These are phyloP conservation scores for Ceratobasidium sp. DNA, from an alignment of 1,284 basidiomycete species.

Conservation along the genomic window DNA sequence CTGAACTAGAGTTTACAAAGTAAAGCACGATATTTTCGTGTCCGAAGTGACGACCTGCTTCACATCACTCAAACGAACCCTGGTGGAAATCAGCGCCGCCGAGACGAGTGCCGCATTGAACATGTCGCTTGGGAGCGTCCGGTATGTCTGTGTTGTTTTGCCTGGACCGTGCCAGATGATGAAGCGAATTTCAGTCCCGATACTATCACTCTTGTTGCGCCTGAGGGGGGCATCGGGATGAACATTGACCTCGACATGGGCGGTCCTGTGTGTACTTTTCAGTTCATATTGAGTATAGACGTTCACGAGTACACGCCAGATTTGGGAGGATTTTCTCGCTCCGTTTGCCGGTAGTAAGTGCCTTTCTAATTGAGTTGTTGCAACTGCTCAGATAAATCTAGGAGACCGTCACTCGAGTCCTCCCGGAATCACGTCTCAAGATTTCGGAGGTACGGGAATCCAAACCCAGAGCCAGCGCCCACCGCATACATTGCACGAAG, in stretches of 20 bases:
- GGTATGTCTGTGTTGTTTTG: not conserved
- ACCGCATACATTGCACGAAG: conserved; percentile 69
- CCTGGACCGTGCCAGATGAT: not conserved
- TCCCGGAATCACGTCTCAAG: conserved; percentile 32
- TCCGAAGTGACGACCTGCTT: conserved; percentile 81
- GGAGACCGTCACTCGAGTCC: conserved; percentile 7
- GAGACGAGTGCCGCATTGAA: conserved; percentile 15
- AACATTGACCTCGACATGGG: conserved; percentile 63
- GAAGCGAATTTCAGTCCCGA: not conserved
- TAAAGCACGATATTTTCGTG: conserved; percentile 82
- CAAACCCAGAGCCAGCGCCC: conserved; percentile 51
- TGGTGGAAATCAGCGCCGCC: conserved; percentile 40
- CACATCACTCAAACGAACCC: conserved; percentile 73
- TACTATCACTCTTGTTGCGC: conserved; percentile 25
- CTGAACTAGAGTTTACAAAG: conserved; percentile 70
- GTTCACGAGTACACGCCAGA: conserved; percentile 25
- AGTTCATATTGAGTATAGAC: not conserved
- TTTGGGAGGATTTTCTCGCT: conserved; percentile 40
- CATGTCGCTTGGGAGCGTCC: conserved; percentile 5
- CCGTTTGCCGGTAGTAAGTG: conserved; percentile 55
- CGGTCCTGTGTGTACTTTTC: conserved; percentile 60
- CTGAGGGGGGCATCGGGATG: conserved; percentile 18
- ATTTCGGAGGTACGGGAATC: conserved; percentile 9
- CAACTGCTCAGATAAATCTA: too few species aligned
- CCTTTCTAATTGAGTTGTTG: too few species aligned